A percentile compares a stretch with the other conserved stretches of the same genome.
Evolutionary conservation across 495 filamentous ascomycete species (phyloP).

Genomic region (Amniculicola lignicola): DNA sequence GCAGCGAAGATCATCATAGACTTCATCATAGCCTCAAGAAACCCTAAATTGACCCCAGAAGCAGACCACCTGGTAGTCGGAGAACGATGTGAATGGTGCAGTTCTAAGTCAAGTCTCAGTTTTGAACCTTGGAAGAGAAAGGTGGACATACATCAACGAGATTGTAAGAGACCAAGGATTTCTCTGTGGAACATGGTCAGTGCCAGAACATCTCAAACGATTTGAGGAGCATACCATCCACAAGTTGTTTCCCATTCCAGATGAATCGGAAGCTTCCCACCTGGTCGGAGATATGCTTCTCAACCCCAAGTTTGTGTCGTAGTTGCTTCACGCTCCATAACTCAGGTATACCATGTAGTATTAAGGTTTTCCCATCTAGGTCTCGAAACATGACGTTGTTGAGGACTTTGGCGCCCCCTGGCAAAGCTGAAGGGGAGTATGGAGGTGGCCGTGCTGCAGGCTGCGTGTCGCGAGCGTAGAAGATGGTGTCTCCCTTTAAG

Average conservation of each 20-base stretch:
- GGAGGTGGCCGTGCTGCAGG: neutral
- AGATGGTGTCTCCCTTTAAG: neutral
- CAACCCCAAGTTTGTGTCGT: neutral
- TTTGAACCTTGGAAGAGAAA: too few relatives aligned
- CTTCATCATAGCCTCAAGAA: too few relatives aligned
- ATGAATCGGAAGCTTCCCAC: neutral
- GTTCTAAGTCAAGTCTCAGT: neutral
- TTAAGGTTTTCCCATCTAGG: neutral
- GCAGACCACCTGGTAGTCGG: neutral
- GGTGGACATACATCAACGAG: neutral
- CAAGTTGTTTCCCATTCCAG: conserved; percentile 1
- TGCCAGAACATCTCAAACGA: too few relatives aligned
- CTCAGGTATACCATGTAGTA: neutral
- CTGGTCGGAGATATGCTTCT: conserved; percentile 3
- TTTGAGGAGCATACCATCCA: neutral
- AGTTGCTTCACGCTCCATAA: neutral
- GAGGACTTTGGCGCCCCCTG: neutral
- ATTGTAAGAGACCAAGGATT: neutral
- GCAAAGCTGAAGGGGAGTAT: neutral
- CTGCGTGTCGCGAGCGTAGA: neutral
- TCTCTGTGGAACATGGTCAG: too few relatives aligned
- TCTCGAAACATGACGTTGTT: conserved; percentile 2
- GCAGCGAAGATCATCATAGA: too few relatives aligned
- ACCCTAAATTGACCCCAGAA: too few relatives aligned
- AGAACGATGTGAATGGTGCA: conserved; percentile 3